Evolutionary conservation across 805 yeast genomes (phyloP), one percentile per base, ranked within the genome.

Genomic region (Wickerhamomyces bovis): DNA sequence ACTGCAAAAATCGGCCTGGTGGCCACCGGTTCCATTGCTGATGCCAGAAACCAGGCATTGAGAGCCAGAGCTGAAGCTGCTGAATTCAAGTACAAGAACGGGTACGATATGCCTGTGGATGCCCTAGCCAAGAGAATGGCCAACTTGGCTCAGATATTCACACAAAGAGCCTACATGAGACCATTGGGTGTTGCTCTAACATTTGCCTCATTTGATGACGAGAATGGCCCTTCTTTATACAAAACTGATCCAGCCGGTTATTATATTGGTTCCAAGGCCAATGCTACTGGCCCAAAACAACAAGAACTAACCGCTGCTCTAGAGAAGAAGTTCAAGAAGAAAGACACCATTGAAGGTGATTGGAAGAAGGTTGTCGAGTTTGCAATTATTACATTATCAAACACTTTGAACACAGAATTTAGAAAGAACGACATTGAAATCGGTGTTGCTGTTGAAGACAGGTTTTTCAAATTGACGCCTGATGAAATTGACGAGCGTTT

Each of bases 201-300:
- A 22, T 84, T 92, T 60, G 77, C 89, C 48, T 80, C 95, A 40
- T 83, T 86, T 47, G 97, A 89, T 66, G 97, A 89, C 62, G 95
- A 84, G 67, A 66, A 72, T 45, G 99, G 98, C 1, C 97, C 99
- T 23, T 80, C 82, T 58, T 75, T 94, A 50, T 89, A 78, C 72
- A 94, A 92, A 72, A 83, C 94, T 55, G 99, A 94, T 68, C 99
- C 99, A 16, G 98, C 99, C 4, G 99, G 99, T 8, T 92, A 92
- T 68, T 94, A 73, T 63, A 83, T 87, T 46, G 94, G 96, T 25
- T 87, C 86, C 53, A 85, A 85, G 68, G 98, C 98, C 3, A 83
- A 89, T 26, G 82, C 97, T 10, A 86, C 97, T 3, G 99, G 99
- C 3, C 97, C 97, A 45, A 94, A 92, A 68, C 97, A 90, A 71